Evolutionary conservation across 2,329 filamentous ascomycete species (phyloP).

Genomic region (Dendryphion nanum): DNA sequence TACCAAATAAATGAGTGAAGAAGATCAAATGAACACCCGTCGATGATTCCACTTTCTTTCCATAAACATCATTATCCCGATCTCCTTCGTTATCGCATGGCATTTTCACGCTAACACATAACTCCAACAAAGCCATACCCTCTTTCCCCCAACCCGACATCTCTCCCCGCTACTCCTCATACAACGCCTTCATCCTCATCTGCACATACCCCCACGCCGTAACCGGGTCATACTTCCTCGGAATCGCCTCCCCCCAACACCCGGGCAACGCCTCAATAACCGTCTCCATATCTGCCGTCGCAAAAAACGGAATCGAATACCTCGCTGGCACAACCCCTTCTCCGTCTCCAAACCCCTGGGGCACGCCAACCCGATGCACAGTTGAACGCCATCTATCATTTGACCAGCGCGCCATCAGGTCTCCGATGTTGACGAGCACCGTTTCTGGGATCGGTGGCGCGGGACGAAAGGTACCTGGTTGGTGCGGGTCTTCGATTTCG

Average conservation of each 20-base stretch:
- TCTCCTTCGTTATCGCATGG: too few relatives aligned
- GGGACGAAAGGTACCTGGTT: slow-evolving; percentile 24
- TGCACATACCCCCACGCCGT: slow-evolving; percentile 37
- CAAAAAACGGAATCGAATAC: slow-evolving; percentile 45
- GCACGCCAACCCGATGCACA: slow-evolving; percentile 40
- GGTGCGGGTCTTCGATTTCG: slow-evolving; percentile 32
- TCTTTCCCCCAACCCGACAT: too few relatives aligned
- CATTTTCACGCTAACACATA: too few relatives aligned
- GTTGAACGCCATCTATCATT: slow-evolving; percentile 37
- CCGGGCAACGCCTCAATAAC: slow-evolving; percentile 39
- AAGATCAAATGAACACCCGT: too few relatives aligned
- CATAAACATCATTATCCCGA: background rate
- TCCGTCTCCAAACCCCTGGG: slow-evolving; percentile 6
- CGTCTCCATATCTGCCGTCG: slow-evolving; percentile 37
- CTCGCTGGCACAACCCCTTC: slow-evolving; percentile 30
- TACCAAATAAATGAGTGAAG: too few relatives aligned
- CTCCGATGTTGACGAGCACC: slow-evolving; percentile 42
- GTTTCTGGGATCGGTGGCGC: slow-evolving; percentile 30
- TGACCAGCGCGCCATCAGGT: slow-evolving; percentile 41
- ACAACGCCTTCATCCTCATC: slow-evolving; percentile 27
- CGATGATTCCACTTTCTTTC: background rate
- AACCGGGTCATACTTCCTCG: slow-evolving; percentile 41
- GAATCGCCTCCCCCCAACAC: slow-evolving; percentile 26
- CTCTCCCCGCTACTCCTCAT: slow-evolving; percentile 10
- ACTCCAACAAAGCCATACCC: too few relatives aligned